Conservation (phyloP, 2,329 filamentous ascomycete genomes). For the Aspergillus sp. region DNA sequence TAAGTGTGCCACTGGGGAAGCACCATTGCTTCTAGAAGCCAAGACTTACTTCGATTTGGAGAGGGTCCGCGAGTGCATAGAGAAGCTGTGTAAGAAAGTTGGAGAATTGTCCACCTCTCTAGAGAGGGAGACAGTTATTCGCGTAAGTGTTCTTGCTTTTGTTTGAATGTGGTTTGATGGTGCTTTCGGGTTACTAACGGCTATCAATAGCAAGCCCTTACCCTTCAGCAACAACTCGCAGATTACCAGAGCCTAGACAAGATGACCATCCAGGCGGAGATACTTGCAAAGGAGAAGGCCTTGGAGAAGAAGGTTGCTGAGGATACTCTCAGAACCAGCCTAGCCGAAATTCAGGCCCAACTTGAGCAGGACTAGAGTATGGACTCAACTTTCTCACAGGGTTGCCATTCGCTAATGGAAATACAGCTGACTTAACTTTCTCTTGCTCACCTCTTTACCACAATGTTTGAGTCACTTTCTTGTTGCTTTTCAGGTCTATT, state of each 20-base stretch:
- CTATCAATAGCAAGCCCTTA: slow-evolving; percentile 14
- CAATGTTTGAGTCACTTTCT: neutral
- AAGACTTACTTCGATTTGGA: too few relatives aligned
- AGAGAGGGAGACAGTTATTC: slow-evolving; percentile 17
- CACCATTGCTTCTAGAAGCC: neutral
- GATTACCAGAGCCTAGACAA: slow-evolving; percentile 14
- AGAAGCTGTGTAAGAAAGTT: slow-evolving; percentile 13
- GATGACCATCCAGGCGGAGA: slow-evolving; percentile 12
- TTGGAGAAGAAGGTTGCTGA: slow-evolving; percentile 10
- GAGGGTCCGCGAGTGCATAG: slow-evolving; percentile 9
- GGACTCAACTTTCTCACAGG: neutral
- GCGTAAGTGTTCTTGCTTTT: slow-evolving; percentile 12
- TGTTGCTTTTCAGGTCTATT: neutral
- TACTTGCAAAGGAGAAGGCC: slow-evolving; percentile 7
- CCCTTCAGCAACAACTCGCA: slow-evolving; percentile 17
- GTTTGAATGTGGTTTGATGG: neutral
- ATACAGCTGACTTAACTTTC: neutral
- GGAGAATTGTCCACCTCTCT: slow-evolving; percentile 5
- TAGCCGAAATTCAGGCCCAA: slow-evolving; percentile 10
- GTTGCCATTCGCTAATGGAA: neutral
- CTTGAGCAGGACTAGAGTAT: slow-evolving; percentile 13
- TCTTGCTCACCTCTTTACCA: neutral
- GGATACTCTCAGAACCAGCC: slow-evolving; percentile 6
- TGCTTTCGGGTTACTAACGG: neutral
- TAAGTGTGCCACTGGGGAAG: neutral